Base-by-base conservation (phyloP, 495 filamentous ascomycete species). In the Clavariopsis aquatica region DNA sequence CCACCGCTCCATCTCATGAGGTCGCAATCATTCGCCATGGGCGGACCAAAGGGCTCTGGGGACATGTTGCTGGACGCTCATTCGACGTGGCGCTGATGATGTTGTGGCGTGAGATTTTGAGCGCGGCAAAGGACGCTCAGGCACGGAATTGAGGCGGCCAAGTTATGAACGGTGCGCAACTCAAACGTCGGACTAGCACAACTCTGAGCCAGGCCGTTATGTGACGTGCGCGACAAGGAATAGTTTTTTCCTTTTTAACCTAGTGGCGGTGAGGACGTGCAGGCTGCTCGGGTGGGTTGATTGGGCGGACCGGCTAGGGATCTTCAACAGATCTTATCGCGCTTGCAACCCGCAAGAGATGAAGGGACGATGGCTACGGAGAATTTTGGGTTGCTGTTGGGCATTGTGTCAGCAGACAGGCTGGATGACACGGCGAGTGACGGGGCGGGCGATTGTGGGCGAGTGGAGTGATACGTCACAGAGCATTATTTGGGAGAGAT, bases 311-410 rank as follows among this genome's bases (percentile, higher is more conserved):
- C 8, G 38, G 20, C 55, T 58, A 58, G 41, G 55, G 55, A 58
- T 58, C 55, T 58, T 58, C 55, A 49, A 31, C 24, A 29, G 55
- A 49, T 58, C 34, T 58, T 58, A 58, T 58, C 55, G 55, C 55
- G 38, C 52, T 56, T 56, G 52, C 27, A 12, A 43, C 28, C 55
- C 38, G 38, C 38, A 23, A 58, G 55, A 58, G 26, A 58, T 49
- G 55, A 47, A 58, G 55, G 53, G 38, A 58, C 8, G 19, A 13
- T 28, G 38, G 22, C 15, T 2, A 20, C 29, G 13, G 28, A 24
- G 27, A 23, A 56, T 56, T 36, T 15, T 23, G 13, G 22, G 29
- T 43, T 41, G 31, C 17, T 23, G 13, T 23, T 56, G 28, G 5
- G 5, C 2, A 3, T 38, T 36, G 6, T 36, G 31, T 20, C 43